Evolutionary conservation across 2,329 filamentous ascomycete species (phyloP), one percentile per base, ranked within the genome.

Genomic region (Stemphylium beticola): DNA sequence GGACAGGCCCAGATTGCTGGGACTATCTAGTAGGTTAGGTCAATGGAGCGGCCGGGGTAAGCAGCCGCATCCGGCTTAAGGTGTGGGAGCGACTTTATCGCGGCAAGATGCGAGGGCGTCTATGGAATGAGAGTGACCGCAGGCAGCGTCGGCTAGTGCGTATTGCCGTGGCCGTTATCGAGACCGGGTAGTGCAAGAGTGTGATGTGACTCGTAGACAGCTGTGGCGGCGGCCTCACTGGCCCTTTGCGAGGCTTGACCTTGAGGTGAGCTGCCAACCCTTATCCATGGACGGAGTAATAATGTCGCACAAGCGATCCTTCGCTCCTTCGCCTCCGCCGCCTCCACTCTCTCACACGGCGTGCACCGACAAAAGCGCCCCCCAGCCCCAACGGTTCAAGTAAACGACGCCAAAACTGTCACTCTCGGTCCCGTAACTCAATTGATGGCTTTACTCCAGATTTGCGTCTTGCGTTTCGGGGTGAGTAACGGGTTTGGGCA

Each of bases 1-100:
- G 26, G 43, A 33, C 29, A 40, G 46, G 48, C 40, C 58, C 58
- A 54, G 55, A 39, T 18, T 38, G 56, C 38, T 47, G 56, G 58
- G 56, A 53, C 26, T 15, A 40, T 20, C 34, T 29, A 32, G 38
- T 22, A 37, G 53, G 36, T 38, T 44, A 48, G 38, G 37, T 47
- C 42, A 42, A 29, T 39, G 42, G 36, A 49, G 51, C 41, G 32
- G 43, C 42, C 42, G 51, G 51, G 55, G 42, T 20, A 15, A 29
- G 29, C 36, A 47, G 36, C 42, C 34, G 33, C 20, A 55, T 51
- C 31, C 32, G 57, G 55, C 39, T 41, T 57, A 57, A 57, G 54
- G 22, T 34, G 22, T 43, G 34, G 34, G 49, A 43, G 45, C 26
- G 46, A 36, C 39, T 50, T 42, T 54, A 49, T 51, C 50, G 57